Base-by-base conservation (phyloP, 78 protist species). In the Mastigamoeba balamuthi region DNA sequence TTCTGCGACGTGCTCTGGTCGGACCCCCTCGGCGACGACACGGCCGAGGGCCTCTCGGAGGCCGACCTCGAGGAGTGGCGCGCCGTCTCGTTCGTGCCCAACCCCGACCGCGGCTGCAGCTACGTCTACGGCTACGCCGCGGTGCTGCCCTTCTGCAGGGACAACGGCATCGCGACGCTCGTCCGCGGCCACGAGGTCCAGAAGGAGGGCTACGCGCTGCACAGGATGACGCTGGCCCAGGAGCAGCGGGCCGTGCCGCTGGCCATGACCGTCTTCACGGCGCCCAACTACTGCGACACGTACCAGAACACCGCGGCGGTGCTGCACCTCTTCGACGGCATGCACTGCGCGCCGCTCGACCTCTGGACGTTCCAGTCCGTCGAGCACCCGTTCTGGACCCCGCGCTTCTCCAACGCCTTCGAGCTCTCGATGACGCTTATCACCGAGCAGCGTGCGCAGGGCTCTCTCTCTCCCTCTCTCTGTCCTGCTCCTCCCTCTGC, bases 1-100 rank as follows among this genome's bases (percentile, higher is more conserved):
- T 44, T 92, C 81, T 84, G 91, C 30, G 95, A 92, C 37, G 44
- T 92, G 73, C 68, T 92, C 23, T 92, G 95, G 95, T 29, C 92
- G 0, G 95, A 92, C 64, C 95, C 95, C 2, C 2, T 81, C 66
- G 85, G 86, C 8, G 93, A 82, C 6, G 85, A 87, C n/a, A 66
- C 64, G n/a, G 70, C 70, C 37, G n/a, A 30, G 9, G 36, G 36
- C 10, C 37, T 66, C 9, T 17, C n/a, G 10, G 70, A 66, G 10
- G 70, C 9, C 10, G 70, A 66, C n/a, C 9, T 66, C 30, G 36
- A 29, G 6, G 84, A 72, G 10, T 86, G 80, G n/a, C 36, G 4
- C 25, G 4, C 1, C 9, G 33, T 2, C 23, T 4, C 75, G 6
- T 85, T 76, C 52, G 52, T 35, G 25, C 72, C 2, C 69, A 92